Base-by-base conservation (phyloP, 2,329 filamentous ascomycete genomes). In the Alternaria hordeiaustralica region DNA sequence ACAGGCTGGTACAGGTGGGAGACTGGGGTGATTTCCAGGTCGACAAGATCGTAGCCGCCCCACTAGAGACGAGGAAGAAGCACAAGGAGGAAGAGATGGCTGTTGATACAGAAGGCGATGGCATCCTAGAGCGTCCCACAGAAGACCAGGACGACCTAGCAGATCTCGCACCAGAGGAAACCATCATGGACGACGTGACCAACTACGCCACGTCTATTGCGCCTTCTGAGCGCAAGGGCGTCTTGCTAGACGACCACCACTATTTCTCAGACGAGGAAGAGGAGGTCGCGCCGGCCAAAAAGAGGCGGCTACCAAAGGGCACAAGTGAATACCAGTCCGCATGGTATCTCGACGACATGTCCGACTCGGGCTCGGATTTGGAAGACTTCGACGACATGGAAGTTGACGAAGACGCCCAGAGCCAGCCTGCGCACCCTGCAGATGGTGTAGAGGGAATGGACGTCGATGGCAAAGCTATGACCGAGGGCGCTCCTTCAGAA, bases 1-100 rank as follows among this genome's bases (percentile, higher is more conserved):
- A 99, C 78, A 89, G 96, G 62, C 84, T 99, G 44, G 87, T 97
- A 6, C 94, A 98, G 75, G 85, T 99, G 55, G 94, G 94, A 44
- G 94, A 97, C 66, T 97, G 93, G 92, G 96, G 96, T 33, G 90
- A 94, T 60, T 97, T 94, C 78, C 93, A 97, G 81, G 90, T 99
- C 56, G 92, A 94, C 56, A 95, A 93, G 77, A 96, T 99, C 68
- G 90, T 89, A 20, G 89, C 92, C 25, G 92, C 93, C 11, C 91
- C 93, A 2, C 79, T 93, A 12, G 80, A 87, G 4, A 84, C 82
- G 23, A 85, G 77, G 3, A 84, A 88, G 66, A 83, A 87, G 65
- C 88, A 74, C 54, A 90, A 87, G 77, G 86, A 87, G 1, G 88
- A 90, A 46, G 84, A 85, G 11, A 96, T 94, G 87, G 85, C 86